These are phyloP conservation scores for Tolypocladium sp. DNA, from an alignment of 2,329 filamentous ascomycete genomes.

Conservation along the genomic window DNA sequence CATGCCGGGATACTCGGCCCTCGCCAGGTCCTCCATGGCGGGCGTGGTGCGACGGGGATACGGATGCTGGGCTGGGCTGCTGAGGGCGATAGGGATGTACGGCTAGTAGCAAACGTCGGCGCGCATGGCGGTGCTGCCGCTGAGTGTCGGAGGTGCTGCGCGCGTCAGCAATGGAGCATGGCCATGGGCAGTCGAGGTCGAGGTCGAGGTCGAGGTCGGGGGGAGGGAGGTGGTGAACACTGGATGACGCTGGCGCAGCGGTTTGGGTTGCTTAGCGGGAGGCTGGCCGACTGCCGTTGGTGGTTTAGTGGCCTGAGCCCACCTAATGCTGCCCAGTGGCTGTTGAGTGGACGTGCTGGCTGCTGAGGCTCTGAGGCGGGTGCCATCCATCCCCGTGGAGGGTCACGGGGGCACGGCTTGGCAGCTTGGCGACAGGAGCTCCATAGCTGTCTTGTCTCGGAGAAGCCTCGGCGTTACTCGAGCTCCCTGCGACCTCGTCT, in stretches of 20 bases:
- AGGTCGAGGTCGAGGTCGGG: constrained; percentile 1
- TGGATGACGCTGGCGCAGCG: not conserved
- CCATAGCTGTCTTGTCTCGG: not conserved
- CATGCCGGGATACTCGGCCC: constrained; percentile 88
- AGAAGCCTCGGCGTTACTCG: not conserved
- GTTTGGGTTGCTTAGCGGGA: not conserved
- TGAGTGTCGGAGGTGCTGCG: constrained; percentile 2
- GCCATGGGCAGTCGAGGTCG: constrained; percentile 1
- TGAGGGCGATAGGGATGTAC: not conserved
- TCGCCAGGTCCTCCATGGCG: constrained; percentile 66
- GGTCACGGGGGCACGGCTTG: no score
- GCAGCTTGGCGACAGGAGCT: not conserved
- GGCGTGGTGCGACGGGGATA: constrained; percentile 15
- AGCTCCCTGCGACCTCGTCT: not conserved
- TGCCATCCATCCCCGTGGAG: no score
- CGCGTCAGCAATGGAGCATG: constrained; percentile 4
- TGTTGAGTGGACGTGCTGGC: no score
- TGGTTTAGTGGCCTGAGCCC: not conserved
- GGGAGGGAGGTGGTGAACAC: not conserved
- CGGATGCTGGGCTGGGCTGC: constrained; percentile 20
- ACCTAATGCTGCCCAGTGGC: not conserved
- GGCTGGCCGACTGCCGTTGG: not conserved
- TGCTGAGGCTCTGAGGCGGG: no score
- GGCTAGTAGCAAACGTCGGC: constrained; percentile 4
- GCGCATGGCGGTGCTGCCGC: constrained; percentile 10